phyloP scores from a whole-genome alignment of 176 grass and related monocot species.

The Carex myosuroides region DNA sequence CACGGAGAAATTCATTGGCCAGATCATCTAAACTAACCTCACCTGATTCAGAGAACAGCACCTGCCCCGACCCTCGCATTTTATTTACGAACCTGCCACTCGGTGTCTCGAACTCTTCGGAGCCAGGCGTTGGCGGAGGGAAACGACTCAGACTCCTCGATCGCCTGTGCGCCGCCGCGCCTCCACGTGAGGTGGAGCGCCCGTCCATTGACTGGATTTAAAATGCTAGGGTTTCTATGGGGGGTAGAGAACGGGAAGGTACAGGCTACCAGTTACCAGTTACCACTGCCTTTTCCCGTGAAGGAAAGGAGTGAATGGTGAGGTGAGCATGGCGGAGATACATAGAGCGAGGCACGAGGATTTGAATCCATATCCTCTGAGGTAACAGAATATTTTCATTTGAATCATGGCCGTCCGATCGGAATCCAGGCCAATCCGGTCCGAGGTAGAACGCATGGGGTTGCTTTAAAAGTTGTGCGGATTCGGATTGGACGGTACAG shows the following conservation, averaged over 20 bases:
- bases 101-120: conserved; percentile 46
- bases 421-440: no score
- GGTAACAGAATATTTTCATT: no score
- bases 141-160: conserved; percentile 80
- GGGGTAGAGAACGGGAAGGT: background rate
- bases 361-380: no score
- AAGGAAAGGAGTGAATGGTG: conserved; percentile 8
- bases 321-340: conserved; percentile 3
- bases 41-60: conserved; percentile 11
- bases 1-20: conserved; percentile 83
- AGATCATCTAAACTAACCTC: conserved; percentile 95
- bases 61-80: conserved; percentile 24
- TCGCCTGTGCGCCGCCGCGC: conserved; percentile 22
- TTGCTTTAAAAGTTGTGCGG: no score
- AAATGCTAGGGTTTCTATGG: conserved; percentile 3
- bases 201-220: conserved; percentile 10
- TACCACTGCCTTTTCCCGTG: background rate
- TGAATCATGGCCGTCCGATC: no score
- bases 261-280: background rate
- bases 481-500: no score
- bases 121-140: conserved; percentile 49
- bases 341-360: background rate
- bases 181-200: conserved; percentile 28
- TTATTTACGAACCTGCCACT: conserved; percentile 73
- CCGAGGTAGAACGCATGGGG: no score